phyloP scores from a whole-genome alignment of 768 basidiomycete species.

The Boletus vinaceobasis region DNA sequence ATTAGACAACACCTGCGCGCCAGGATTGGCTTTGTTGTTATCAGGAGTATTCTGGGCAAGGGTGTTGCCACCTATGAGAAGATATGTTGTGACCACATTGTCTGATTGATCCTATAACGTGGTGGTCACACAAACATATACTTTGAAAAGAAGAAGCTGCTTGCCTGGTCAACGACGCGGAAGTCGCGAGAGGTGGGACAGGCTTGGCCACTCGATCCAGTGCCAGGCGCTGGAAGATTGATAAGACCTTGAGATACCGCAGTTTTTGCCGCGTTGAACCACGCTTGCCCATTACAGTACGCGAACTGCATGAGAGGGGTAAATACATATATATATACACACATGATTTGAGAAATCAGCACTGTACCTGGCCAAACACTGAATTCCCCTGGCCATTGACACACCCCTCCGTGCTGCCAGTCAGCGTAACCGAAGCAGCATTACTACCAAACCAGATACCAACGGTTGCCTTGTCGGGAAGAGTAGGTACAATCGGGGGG shows the following conservation, averaged over 20 bases:
- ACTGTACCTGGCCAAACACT: slow-evolving; percentile 24
- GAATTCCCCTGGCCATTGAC: slow-evolving; percentile 23
- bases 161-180: slow-evolving; percentile 26
- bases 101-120: slow-evolving; percentile 26
- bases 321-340: too few relatives aligned
- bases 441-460: slow-evolving; percentile 31
- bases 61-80: slow-evolving; percentile 20
- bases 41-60: slow-evolving; percentile 26
- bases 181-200: slow-evolving; percentile 28
- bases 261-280: slow-evolving; percentile 20
- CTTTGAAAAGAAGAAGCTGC: neutral
- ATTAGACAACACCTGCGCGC: slow-evolving; percentile 22
- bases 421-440: slow-evolving; percentile 20
- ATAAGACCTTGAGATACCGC: slow-evolving; percentile 19
- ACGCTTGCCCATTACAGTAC: slow-evolving; percentile 22
- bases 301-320: slow-evolving; percentile 26
- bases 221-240: slow-evolving; percentile 21
- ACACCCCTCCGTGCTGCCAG: slow-evolving; percentile 19
- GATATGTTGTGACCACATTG: slow-evolving; percentile 28
- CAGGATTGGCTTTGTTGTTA: slow-evolving; percentile 24
- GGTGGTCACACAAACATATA: neutral
- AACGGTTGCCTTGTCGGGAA: slow-evolving; percentile 23
- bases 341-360: too few relatives aligned
- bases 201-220: slow-evolving; percentile 16
- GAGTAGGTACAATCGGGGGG: slow-evolving; percentile 21